Conservation (phyloP, 345 rosid species). For the Camelina laxa region DNA sequence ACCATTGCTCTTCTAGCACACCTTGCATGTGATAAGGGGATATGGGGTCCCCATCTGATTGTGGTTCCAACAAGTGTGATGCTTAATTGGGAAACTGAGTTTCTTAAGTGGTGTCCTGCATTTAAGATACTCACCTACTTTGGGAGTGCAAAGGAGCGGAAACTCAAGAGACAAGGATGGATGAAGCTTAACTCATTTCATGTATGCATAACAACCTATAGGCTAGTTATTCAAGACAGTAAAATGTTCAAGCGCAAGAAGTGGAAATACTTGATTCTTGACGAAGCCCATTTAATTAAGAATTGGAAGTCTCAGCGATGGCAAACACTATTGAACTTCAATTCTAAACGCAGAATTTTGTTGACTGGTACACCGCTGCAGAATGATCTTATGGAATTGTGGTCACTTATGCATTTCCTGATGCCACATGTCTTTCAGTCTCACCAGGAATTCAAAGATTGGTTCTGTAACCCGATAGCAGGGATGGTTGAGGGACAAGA, state of each 20-base stretch:
- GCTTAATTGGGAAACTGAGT: constrained; percentile 99
- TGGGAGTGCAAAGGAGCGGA: constrained; percentile 99
- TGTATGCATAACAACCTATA: constrained; percentile 95
- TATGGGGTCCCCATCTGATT: constrained; percentile 99
- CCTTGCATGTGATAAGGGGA: constrained; percentile 97
- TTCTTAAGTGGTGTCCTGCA: constrained; percentile 99
- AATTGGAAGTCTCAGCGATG: constrained; percentile 99
- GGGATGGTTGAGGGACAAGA: constrained; percentile 99
- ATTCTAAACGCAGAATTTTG: constrained; percentile 93
- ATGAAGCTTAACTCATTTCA: constrained; percentile 94
- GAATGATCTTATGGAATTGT: constrained; percentile 99
- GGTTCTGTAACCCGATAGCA: constrained; percentile 98
- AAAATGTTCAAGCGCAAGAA: constrained; percentile 98
- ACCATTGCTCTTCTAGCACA: constrained; percentile 99
- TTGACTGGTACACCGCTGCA: constrained; percentile 98
- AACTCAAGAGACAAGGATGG: constrained; percentile 99
- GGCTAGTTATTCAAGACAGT: constrained; percentile 95
- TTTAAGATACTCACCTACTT: constrained; percentile 98
- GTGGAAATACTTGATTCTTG: constrained; percentile 98
- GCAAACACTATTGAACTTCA: constrained; percentile 98
- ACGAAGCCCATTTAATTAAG: constrained; percentile 99
- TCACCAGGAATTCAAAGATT: constrained; percentile 99
- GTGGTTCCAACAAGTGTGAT: constrained; percentile 99
- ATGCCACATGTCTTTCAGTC: constrained; percentile 99
- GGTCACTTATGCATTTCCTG: constrained; percentile 99